phyloP scores from a whole-genome alignment of 257 asterid species.

The Cordia subcordata region DNA sequence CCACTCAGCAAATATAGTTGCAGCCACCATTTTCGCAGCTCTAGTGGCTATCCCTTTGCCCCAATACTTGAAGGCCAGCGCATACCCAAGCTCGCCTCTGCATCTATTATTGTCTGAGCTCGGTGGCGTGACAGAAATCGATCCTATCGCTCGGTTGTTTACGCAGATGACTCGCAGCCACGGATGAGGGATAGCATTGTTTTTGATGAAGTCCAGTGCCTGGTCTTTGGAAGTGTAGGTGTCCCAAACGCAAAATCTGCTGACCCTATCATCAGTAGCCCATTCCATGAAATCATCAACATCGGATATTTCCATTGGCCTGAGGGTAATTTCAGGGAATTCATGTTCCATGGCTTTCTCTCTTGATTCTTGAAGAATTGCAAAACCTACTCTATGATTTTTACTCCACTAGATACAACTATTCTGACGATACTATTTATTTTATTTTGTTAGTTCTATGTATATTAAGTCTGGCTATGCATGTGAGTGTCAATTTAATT shows the following conservation, averaged over 20 bases:
- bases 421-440: too few species aligned
- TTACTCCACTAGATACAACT: too few species aligned
- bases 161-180: conserved; percentile 38
- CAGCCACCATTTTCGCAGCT: conserved; percentile 35
- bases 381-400: too few species aligned
- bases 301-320: conserved; percentile 32
- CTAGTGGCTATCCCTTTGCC: conserved; percentile 42
- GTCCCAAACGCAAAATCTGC: conserved; percentile 43
- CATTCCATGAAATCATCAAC: conserved; percentile 57
- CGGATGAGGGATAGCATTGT: conserved; percentile 34
- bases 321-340: conserved; percentile 21
- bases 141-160: conserved; percentile 33
- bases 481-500: too few species aligned
- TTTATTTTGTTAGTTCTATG: too few species aligned
- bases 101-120: conserved; percentile 23
- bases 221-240: conserved; percentile 36
- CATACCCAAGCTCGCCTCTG: conserved; percentile 47
- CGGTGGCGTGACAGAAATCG: conserved; percentile 53
- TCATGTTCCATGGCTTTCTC: too few species aligned
- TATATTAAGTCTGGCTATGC: too few species aligned
- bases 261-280: conserved; percentile 50
- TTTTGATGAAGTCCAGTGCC: conserved; percentile 23
- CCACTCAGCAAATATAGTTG: conserved; percentile 35
- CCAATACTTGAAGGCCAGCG: conserved; percentile 41
- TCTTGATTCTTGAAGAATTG: too few species aligned